These are phyloP conservation scores for Graphiopsis chlorocephala DNA, from an alignment of 2,329 filamentous ascomycete species.

Conservation along the genomic window DNA sequence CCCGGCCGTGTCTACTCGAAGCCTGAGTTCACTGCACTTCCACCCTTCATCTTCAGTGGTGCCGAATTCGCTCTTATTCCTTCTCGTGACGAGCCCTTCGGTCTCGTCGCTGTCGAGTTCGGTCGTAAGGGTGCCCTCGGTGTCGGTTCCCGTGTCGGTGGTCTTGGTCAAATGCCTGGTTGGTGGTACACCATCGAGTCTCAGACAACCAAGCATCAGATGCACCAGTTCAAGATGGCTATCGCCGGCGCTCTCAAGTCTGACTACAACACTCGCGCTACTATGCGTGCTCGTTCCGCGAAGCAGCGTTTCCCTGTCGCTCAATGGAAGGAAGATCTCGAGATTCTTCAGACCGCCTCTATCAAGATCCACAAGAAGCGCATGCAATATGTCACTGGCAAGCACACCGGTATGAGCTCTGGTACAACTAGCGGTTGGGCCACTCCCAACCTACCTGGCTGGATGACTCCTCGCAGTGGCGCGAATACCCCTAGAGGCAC, in stretches of 20 bases:
- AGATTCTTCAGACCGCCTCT: conserved; percentile 59
- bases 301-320: conserved; percentile 66
- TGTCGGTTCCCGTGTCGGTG: conserved; percentile 64
- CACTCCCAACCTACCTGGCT: conserved; percentile 33
- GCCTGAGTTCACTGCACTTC: conserved; percentile 64
- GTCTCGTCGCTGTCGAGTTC: conserved; percentile 67
- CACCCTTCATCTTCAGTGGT: conserved; percentile 65
- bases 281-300: conserved; percentile 64
- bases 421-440: conserved; percentile 33
- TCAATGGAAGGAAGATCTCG: conserved; percentile 64
- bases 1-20: conserved; percentile 65
- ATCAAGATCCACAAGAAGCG: conserved; percentile 57
- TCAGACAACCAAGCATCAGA: conserved; percentile 59
- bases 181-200: conserved; percentile 71
- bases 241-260: conserved; percentile 61
- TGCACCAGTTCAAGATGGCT: conserved; percentile 64
- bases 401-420: conserved; percentile 14
- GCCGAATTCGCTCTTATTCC: conserved; percentile 68
- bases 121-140: conserved; percentile 66
- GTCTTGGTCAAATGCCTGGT: conserved; percentile 68
- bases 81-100: conserved; percentile 67
- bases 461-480: conserved; percentile 42
- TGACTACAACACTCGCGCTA: conserved; percentile 53
- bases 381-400: conserved; percentile 19
- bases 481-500: conserved; percentile 43